These are phyloP conservation scores for Phytophthora sojae DNA, from an alignment of 352 stramenopile genomes.

Conservation along the genomic window DNA sequence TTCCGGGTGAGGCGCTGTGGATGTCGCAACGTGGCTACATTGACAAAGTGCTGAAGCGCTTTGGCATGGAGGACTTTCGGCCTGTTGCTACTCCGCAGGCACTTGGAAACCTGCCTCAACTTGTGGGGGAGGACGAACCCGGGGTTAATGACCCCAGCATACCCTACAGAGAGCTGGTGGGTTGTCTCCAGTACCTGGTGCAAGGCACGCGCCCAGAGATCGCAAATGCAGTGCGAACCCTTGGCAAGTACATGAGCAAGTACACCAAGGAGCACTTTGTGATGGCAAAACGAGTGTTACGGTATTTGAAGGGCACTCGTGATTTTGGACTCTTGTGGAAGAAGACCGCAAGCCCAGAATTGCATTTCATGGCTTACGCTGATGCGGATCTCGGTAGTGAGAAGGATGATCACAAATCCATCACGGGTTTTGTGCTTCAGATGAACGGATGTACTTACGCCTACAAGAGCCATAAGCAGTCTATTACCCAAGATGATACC, in stretches of 20 bases:
- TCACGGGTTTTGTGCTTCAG: slow-evolving; percentile 3
- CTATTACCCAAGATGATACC: no score
- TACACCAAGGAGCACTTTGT: no score
- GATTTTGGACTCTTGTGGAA: slow-evolving; percentile 13
- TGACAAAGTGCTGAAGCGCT: slow-evolving; percentile 13
- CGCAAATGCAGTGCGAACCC: no score
- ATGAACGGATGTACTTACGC: slow-evolving; percentile 5
- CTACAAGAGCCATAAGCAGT: no score
- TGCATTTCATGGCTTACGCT: slow-evolving; percentile 16
- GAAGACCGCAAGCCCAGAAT: slow-evolving; percentile 5
- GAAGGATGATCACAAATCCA: slow-evolving; percentile 17
- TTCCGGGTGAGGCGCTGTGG: slow-evolving; percentile 2
- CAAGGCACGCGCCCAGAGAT: no score
- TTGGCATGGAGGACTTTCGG: slow-evolving; percentile 10
- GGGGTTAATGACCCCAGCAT: slow-evolving; percentile 8
- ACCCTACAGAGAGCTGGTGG: slow-evolving; percentile 5
- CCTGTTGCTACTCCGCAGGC: slow-evolving; percentile 12
- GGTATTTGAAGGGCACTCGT: slow-evolving; percentile 4
- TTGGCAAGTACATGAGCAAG: no score
- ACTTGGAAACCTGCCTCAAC: neutral
- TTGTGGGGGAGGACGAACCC: neutral
- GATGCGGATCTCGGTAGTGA: slow-evolving; percentile 18
- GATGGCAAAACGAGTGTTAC: no score
- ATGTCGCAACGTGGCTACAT: slow-evolving; percentile 17
- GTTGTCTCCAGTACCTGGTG: slow-evolving; percentile 1